These are phyloP conservation scores for Cyphellophora attinorum DNA, from an alignment of 2,329 filamentous ascomycete species.

Conservation along the genomic window DNA sequence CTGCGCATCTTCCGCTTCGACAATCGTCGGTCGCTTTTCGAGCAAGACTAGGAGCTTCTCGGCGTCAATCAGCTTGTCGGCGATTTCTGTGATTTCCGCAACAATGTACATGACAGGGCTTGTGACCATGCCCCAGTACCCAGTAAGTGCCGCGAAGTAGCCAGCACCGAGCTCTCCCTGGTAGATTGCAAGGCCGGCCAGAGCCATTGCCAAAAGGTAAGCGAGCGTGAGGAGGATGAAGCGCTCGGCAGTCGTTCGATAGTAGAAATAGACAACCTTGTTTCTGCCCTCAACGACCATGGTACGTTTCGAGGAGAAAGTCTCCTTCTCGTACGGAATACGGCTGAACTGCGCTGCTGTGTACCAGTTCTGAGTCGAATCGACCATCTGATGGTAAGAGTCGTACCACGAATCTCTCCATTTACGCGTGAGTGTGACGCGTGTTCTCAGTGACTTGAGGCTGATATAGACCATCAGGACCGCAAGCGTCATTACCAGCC, in stretches of 20 bases:
- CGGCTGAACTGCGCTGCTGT: slow-evolving; percentile 52
- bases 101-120: slow-evolving; percentile 42
- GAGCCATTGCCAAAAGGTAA: slow-evolving; percentile 38
- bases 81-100: slow-evolving; percentile 38
- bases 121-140: slow-evolving; percentile 51
- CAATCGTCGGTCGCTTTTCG: slow-evolving; percentile 36
- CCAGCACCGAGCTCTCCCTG: slow-evolving; percentile 43
- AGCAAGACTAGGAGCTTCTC: slow-evolving; percentile 43
- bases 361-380: slow-evolving; percentile 51
- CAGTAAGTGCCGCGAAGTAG: slow-evolving; percentile 54
- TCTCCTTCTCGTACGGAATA: slow-evolving; percentile 41
- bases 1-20: slow-evolving; percentile 26
- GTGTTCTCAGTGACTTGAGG: slow-evolving; percentile 27
- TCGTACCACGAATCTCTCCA: slow-evolving; percentile 34
- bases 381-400: slow-evolving; percentile 45
- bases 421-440: slow-evolving; percentile 29
- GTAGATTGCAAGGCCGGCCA: slow-evolving; percentile 46
- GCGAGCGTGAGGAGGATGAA: slow-evolving; percentile 16
- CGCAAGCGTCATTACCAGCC: slow-evolving; percentile 38
- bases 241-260: slow-evolving; percentile 4
- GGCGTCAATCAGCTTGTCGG: slow-evolving; percentile 52
- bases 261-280: slow-evolving; percentile 4
- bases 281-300: slow-evolving; percentile 24
- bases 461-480: slow-evolving; percentile 45
- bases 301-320: slow-evolving; percentile 30